A percentile compares a stretch with the other conserved stretches of the same genome.
These are phyloP conservation scores for Lentinula raphanica DNA, from an alignment of 768 basidiomycete genomes.

Conservation along the genomic window DNA sequence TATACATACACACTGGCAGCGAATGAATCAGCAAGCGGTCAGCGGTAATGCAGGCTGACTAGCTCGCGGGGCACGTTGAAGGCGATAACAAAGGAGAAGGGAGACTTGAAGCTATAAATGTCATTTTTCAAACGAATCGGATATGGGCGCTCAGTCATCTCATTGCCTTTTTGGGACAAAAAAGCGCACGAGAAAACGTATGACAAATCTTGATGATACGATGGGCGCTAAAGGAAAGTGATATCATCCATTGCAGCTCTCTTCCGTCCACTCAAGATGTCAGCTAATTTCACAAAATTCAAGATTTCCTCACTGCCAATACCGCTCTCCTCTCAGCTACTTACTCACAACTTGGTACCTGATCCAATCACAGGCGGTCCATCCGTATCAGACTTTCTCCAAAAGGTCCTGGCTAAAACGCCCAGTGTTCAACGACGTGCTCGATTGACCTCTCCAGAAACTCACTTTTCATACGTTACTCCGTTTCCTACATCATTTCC, in stretches of 20 bases:
- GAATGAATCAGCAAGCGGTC: background rate
- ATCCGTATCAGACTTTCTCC: conserved; percentile 45
- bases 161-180: background rate
- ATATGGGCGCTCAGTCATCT: background rate
- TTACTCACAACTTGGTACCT: conserved; percentile 48
- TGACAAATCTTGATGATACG: background rate
- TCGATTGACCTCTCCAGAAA: conserved; percentile 47
- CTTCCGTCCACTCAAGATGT: background rate
- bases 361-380: conserved; percentile 46
- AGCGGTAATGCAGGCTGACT: background rate
- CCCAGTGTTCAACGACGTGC: conserved; percentile 72
- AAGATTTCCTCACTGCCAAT: conserved; percentile 51
- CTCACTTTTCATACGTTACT: conserved; percentile 77
- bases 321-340: conserved; percentile 33
- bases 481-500: conserved; percentile 85
- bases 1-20: background rate
- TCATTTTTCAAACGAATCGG: background rate
- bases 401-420: conserved; percentile 38
- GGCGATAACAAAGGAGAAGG: background rate
- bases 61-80: background rate
- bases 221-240: background rate
- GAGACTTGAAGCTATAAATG: background rate
- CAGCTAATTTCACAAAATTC: conserved; percentile 13
- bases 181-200: background rate
- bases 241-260: too few species aligned